Percentiles rank a stretch among this genome's conserved stretches.
These are phyloP conservation scores for Silene uniflora DNA, from an alignment of 148 eudicot species.

Conservation along the genomic window DNA sequence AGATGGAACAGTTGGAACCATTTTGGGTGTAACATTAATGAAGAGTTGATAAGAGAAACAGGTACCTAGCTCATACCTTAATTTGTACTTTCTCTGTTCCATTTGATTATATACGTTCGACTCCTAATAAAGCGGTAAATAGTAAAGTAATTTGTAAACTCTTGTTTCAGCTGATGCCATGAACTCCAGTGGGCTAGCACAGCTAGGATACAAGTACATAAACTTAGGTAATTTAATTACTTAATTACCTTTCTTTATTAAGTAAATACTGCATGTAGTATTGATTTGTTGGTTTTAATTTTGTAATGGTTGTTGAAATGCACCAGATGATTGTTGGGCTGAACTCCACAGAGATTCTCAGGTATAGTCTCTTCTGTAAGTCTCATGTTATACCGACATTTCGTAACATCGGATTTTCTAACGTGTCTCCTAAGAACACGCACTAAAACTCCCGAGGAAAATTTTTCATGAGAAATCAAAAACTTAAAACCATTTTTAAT, in stretches of 20 bases:
- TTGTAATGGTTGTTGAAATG: not conserved
- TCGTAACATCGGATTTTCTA: too few relatives aligned
- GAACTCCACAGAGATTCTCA: conserved; percentile 23
- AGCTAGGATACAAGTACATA: conserved; percentile 24
- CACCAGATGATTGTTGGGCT: conserved; percentile 33
- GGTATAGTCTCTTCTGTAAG: not conserved
- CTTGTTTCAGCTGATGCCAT: conserved; percentile 25
- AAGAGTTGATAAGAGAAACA: conserved; percentile 20
- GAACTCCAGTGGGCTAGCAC: conserved; percentile 20
- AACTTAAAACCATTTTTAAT: too few relatives aligned
- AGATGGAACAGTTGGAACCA: conserved; percentile 34
- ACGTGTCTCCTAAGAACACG: too few relatives aligned
- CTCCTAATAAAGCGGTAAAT: not conserved
- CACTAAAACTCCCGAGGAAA: too few relatives aligned
- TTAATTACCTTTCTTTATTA: not conserved
- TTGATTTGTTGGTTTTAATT: not conserved
- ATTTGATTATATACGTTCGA: not conserved
- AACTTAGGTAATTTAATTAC: conserved; percentile 44
- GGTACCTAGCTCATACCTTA: not conserved
- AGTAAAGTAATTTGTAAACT: not conserved
- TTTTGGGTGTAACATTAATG: conserved; percentile 21
- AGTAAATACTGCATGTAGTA: not conserved
- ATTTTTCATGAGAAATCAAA: too few relatives aligned
- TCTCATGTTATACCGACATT: not conserved
- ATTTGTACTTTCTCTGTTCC: not conserved